Conservation (phyloP, 495 filamentous ascomycete species). For the Hypoxylon cercidicola region DNA sequence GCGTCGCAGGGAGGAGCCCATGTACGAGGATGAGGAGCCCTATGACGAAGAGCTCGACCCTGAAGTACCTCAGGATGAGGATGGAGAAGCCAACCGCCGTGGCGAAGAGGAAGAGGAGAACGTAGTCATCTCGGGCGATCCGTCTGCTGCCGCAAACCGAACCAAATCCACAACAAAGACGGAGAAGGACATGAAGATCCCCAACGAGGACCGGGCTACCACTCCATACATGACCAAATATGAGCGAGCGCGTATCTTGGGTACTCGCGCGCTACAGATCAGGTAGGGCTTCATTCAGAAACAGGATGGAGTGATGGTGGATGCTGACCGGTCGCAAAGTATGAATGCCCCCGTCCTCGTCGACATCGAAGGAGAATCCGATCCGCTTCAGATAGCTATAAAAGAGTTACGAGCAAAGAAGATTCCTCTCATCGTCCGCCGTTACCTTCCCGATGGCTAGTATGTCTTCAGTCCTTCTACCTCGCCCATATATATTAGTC, state of each 20-base stretch:
- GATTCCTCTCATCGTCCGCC: constrained; percentile 91
- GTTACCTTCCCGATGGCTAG: constrained; percentile 97
- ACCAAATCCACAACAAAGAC: constrained; percentile 60
- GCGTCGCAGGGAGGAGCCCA: constrained; percentile 62
- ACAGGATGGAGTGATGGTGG: not conserved
- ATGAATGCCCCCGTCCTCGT: constrained; percentile 98
- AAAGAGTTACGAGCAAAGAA: constrained; percentile 99
- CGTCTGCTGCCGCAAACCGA: constrained; percentile 70
- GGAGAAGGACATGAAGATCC: constrained; percentile 87
- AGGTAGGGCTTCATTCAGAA: constrained; percentile 68
- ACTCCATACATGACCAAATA: constrained; percentile 99
- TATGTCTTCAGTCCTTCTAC: constrained; percentile 61
- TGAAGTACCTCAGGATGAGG: constrained; percentile 68
- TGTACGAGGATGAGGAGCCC: constrained; percentile 57
- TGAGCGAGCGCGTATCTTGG: constrained; percentile 90
- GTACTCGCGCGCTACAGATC: constrained; percentile 93
- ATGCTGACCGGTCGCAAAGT: constrained; percentile 56
- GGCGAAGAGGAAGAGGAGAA: constrained; percentile 60
- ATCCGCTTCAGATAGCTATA: constrained; percentile 95
- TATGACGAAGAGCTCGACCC: constrained; percentile 60
- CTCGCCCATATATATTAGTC: not conserved
- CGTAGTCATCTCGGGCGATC: constrained; percentile 78
- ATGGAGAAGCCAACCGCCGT: constrained; percentile 61
- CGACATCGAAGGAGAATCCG: constrained; percentile 96
- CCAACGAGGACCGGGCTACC: constrained; percentile 86